These are phyloP conservation scores for Floccularia luteovirens DNA, from an alignment of 768 basidiomycete genomes.

Conservation along the genomic window DNA sequence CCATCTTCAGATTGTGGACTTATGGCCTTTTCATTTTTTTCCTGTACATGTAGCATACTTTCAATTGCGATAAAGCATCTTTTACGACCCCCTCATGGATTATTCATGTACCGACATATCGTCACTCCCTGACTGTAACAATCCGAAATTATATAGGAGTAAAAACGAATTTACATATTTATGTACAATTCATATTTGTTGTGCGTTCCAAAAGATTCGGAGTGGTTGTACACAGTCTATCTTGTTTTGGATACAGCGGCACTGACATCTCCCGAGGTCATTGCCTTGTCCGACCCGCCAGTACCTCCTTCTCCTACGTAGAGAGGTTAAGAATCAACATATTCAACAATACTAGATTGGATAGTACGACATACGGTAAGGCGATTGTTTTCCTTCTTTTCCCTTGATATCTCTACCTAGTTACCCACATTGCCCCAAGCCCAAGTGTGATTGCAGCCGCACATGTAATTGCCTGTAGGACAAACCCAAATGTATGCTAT, in stretches of 20 bases:
- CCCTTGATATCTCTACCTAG: constrained; percentile 22
- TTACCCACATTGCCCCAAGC: constrained; percentile 22
- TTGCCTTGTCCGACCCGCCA: constrained; percentile 21
- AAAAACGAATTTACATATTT: too few species aligned
- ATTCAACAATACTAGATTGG: not conserved
- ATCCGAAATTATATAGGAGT: too few species aligned
- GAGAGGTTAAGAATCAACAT: not conserved
- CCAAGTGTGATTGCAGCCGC: constrained; percentile 17
- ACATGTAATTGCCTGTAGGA: constrained; percentile 23
- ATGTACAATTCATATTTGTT: too few species aligned
- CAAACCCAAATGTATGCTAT: too few species aligned
- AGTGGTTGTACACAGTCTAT: too few species aligned
- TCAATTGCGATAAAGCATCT: not conserved
- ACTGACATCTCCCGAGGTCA: constrained; percentile 30
- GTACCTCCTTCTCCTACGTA: not conserved
- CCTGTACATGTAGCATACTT: not conserved
- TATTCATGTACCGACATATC: too few species aligned
- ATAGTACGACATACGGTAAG: constrained; percentile 20
- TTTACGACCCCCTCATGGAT: not conserved
- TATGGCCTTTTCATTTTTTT: not conserved
- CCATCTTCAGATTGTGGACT: not conserved
- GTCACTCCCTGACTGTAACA: too few species aligned
- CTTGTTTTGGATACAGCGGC: constrained; percentile 31
- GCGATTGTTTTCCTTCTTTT: constrained; percentile 22
- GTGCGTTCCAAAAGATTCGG: too few species aligned